Percentiles rank a stretch among this genome's conserved stretches.
Conservation (phyloP, 1,139 yeast genomes). For the Pichia sp. region DNA sequence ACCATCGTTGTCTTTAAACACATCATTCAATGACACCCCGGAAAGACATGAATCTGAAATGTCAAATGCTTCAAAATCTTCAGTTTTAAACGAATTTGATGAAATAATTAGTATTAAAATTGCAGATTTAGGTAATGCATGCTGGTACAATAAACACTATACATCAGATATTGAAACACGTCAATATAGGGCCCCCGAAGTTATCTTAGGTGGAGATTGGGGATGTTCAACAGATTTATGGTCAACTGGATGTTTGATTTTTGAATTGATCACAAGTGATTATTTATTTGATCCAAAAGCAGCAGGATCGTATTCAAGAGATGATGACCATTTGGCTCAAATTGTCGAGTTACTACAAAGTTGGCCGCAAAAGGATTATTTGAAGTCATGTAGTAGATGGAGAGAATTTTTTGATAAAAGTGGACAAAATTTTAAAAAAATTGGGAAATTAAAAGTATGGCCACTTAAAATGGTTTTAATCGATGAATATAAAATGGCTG, state of each 20-base stretch:
- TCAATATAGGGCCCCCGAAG: conserved; percentile 69
- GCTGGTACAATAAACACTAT: conserved; percentile 59
- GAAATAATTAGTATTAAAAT: conserved; percentile 47
- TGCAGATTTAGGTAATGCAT: conserved; percentile 73
- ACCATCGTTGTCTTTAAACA: conserved; percentile 6
- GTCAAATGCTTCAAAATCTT: conserved; percentile 10
- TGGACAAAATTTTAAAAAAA: conserved; percentile 41
- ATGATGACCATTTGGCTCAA: conserved; percentile 73
- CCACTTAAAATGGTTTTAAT: conserved; percentile 58
- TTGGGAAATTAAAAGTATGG: conserved; percentile 60
- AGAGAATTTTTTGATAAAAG: conserved; percentile 42
- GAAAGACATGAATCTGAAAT: conserved; percentile 7
- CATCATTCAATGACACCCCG: not conserved
- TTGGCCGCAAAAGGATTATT: conserved; percentile 39
- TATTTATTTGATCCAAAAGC: conserved; percentile 62
- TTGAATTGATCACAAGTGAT: conserved; percentile 71
- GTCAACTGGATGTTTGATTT: conserved; percentile 66
- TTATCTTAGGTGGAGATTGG: conserved; percentile 57
- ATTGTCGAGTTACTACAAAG: conserved; percentile 60
- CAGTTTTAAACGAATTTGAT: conserved; percentile 25
- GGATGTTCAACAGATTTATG: conserved; percentile 72
- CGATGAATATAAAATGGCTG: conserved; percentile 79
- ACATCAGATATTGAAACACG: conserved; percentile 72
- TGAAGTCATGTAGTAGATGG: conserved; percentile 46
- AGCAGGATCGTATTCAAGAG: conserved; percentile 48